A percentile compares a stretch with the other conserved stretches of the same genome.
These are phyloP conservation scores for Hymenoscyphus scutula DNA, from an alignment of 2,329 filamentous ascomycete genomes.

Conservation along the genomic window DNA sequence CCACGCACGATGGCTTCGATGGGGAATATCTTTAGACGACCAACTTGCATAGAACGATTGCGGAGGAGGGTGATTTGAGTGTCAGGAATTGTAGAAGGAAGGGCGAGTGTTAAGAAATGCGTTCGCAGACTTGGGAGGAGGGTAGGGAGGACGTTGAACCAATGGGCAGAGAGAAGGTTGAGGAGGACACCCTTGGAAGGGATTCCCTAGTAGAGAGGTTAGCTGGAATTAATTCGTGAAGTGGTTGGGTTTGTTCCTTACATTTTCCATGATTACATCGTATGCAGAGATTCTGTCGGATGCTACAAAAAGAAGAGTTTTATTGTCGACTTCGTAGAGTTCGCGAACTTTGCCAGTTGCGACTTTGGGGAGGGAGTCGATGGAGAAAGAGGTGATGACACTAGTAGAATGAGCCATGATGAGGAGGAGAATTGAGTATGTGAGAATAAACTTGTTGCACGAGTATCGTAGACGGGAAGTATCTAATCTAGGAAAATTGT, in stretches of 20 bases:
- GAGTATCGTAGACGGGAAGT: no score
- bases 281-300: constrained; percentile 93
- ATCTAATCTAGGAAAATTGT: no score
- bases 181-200: constrained; percentile 66
- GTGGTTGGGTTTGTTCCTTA: constrained; percentile 32
- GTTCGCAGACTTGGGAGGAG: constrained; percentile 53
- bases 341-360: constrained; percentile 71
- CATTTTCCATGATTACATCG: constrained; percentile 85
- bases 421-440: neutral
- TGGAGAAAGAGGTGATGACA: constrained; percentile 18
- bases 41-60: constrained; percentile 64
- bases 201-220: constrained; percentile 58
- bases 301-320: constrained; percentile 76
- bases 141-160: constrained; percentile 58
- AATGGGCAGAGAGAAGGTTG: constrained; percentile 64
- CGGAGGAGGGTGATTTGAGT: constrained; percentile 44
- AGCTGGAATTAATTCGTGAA: neutral
- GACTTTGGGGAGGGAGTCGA: constrained; percentile 25
- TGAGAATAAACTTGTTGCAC: no score
- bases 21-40: constrained; percentile 61
- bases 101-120: constrained; percentile 59
- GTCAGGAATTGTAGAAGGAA: constrained; percentile 49
- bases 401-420: constrained; percentile 15
- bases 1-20: constrained; percentile 71
- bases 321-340: constrained; percentile 68